Conservation (phyloP, 352 stramenopile species). For the Phytopythium litorale region DNA sequence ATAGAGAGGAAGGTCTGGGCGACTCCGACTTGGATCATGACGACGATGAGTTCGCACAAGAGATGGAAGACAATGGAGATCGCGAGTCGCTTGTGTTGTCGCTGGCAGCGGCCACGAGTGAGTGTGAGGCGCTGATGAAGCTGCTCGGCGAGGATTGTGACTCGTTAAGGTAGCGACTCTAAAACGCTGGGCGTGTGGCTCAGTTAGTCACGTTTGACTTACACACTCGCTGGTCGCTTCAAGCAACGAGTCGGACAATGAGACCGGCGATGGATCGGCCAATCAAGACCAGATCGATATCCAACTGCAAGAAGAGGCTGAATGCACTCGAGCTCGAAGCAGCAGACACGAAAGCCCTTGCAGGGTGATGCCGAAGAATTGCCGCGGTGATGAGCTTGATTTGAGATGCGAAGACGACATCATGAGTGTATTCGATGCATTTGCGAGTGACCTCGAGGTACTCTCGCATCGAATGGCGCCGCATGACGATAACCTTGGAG, state of each 20-base stretch:
- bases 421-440: constrained; percentile 19
- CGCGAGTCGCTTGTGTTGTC: constrained; percentile 18
- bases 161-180: background rate
- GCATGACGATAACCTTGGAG: background rate
- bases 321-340: background rate
- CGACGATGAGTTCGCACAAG: background rate
- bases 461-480: background rate
- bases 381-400: background rate
- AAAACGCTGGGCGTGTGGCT: background rate
- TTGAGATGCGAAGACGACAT: constrained; percentile 4
- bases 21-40: background rate
- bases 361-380: background rate
- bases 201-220: background rate
- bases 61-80: background rate
- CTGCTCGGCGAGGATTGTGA: background rate
- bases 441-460: constrained; percentile 20
- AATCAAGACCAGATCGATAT: background rate
- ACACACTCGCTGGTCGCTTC: background rate
- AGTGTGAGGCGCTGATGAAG: constrained; percentile 5
- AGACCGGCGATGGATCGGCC: background rate
- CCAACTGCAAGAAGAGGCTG: background rate
- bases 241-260: background rate
- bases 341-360: background rate
- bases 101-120: constrained; percentile 12
- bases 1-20: background rate